A percentile compares a stretch with the other conserved stretches of the same genome.
Evolutionary conservation across 208 protist species (phyloP).

Genomic region (Endotrypanum monterogeii): DNA sequence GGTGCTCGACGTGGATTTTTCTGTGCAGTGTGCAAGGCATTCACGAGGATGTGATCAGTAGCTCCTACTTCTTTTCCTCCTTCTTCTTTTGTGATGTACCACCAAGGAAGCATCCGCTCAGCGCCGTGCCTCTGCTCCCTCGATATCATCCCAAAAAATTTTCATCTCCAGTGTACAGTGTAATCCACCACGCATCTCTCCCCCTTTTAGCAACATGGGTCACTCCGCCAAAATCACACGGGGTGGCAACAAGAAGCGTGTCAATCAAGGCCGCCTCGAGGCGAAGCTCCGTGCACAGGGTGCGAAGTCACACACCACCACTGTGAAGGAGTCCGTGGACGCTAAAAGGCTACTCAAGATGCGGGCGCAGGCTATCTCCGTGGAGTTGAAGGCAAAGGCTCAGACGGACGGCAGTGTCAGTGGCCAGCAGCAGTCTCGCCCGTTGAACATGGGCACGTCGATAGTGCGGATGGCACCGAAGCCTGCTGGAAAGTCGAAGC

Average conservation of each 20-base stretch:
- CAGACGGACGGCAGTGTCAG: conserved; percentile 11
- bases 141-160: background rate
- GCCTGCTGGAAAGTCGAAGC: conserved; percentile 21
- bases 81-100: background rate
- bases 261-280: conserved; percentile 71
- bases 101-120: background rate
- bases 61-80: background rate
- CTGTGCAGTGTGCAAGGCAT: too few species aligned
- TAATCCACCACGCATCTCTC: background rate
- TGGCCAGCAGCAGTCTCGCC: background rate
- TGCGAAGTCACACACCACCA: conserved; percentile 71
- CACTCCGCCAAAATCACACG: conserved; percentile 87
- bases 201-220: conserved; percentile 44
- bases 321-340: conserved; percentile 63
- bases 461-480: conserved; percentile 83
- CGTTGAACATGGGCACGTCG: background rate
- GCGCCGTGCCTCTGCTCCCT: too few species aligned
- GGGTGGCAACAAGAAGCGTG: conserved; percentile 88
- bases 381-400: conserved; percentile 61
- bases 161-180: too few species aligned
- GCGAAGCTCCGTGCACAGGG: conserved; percentile 81
- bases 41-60: too few species aligned
- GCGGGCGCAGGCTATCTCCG: conserved; percentile 63
- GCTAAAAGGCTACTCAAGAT: conserved; percentile 61
- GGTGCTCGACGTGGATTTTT: too few species aligned